Conservation (phyloP, 768 basidiomycete species). For the Tylopilus intermedius region DNA sequence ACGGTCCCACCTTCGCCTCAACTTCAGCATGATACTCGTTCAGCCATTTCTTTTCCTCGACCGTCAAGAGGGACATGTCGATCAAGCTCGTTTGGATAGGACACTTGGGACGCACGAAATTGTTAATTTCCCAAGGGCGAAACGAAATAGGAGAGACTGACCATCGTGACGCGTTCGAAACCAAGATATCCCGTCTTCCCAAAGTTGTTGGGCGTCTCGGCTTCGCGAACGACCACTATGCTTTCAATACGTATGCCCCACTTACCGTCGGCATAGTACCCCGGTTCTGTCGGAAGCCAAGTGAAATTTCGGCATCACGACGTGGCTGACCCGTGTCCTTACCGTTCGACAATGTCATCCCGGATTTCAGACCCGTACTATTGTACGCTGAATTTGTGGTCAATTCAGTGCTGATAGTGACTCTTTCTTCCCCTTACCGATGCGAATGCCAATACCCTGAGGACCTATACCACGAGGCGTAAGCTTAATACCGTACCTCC, state of each 20-base stretch:
- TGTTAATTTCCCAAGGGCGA: background rate
- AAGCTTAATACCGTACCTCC: background rate
- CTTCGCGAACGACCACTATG: constrained; percentile 72
- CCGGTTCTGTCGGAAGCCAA: constrained; percentile 55
- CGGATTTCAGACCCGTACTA: constrained; percentile 63
- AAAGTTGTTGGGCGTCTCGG: constrained; percentile 70
- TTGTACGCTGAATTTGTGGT: constrained; percentile 52
- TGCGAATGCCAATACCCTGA: constrained; percentile 47
- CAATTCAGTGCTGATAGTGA: background rate
- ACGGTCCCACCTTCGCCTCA: constrained; percentile 45
- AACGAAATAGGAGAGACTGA: constrained; percentile 32
- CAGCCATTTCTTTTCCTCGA: constrained; percentile 75
- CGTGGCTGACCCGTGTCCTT: background rate
- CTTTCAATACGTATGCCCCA: constrained; percentile 95
- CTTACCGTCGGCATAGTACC: constrained; percentile 85
- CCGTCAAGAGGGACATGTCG: constrained; percentile 55
- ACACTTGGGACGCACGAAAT: constrained; percentile 35
- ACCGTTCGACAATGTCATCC: constrained; percentile 90
- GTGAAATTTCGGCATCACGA: background rate
- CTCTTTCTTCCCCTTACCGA: constrained; percentile 22
- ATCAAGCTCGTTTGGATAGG: constrained; percentile 87
- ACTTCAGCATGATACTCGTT: constrained; percentile 79
- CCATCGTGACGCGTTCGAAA: constrained; percentile 87
- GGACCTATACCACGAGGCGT: constrained; percentile 38
- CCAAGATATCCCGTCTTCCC: constrained; percentile 77